Evolutionary conservation across 2,329 filamentous ascomycete species (phyloP), one percentile per base, ranked within the genome.

Genomic region (Colletotrichum eleusines): DNA sequence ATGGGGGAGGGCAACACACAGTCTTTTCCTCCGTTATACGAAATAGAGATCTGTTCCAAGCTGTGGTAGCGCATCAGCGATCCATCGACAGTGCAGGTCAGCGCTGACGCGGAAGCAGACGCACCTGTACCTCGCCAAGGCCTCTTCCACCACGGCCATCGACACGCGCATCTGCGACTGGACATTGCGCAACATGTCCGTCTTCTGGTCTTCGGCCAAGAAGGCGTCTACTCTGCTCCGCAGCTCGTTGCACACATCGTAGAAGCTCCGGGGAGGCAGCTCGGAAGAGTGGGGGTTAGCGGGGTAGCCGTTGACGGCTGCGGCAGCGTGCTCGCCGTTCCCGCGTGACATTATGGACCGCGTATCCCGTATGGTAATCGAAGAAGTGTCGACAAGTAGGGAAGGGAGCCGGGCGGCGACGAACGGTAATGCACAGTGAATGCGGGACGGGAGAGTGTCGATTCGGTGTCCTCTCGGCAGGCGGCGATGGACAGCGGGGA

Each of bases 11-110:
- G 3, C 0, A 11, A 66, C 71, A 31, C 54, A 73, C 95, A 98
- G 86, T 98, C 96, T 81, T 99, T 99, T 72, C 96, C 96, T 78
- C 96, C 96, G 77, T 99, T 99, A 83, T 98, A 99, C 67, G 95
- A 97, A 74, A 98, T 86, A 6, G 95, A 94, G 72, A 98, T 87
- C 78, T 97, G 88, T 69, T 91, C 87, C 73, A 92, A 88, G 69
- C 93, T 96, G 76, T 71, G 58, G 38, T 28, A 26, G 63, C 35
- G 48, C 63, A 67, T 53, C 65, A 72, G 66, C 57, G 31, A 33
- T 11, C 23, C 48, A 50, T 38, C 35, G 5, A 48, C 14, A n/a
- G 5, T 16, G 26, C 14, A 54, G 42, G 31, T 26, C n/a, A 50
- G 46, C 63, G 53, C 61, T 40, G 59, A 48, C 50, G n/a, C 58